Base-by-base conservation (phyloP, 768 basidiomycete genomes). In the Trametes gibbosa region DNA sequence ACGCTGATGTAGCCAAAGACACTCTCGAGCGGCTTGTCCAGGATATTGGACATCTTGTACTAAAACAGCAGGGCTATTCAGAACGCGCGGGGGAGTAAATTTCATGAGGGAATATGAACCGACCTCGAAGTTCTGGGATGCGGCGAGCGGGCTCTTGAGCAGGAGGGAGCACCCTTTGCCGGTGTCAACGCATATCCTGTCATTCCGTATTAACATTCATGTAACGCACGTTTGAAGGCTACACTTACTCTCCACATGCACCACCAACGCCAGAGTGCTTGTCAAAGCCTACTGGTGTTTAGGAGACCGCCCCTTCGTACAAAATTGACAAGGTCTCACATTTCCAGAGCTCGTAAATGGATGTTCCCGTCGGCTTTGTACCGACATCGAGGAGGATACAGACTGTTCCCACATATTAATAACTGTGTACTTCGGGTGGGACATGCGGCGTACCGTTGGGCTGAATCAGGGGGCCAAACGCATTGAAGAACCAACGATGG, bases 401-500 rank as follows among this genome's bases (percentile, higher is more conserved):
- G 52, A 97, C 92, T 88, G 53, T 0, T 21, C n/a, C 54, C 47
- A 19, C 6, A 39, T 17, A 63, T 35, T 49, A 39, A 46, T 23
- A 17, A 34, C 17, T 24, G 25, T 9, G 48, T 13, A 41, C 8
- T 34, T 41, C 21, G 48, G 29, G 17, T 53, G 12, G 6, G 8
- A 41, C 32, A 23, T 43, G 16, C 35, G 53, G 58, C 75, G 34
- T 50, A 87, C 89, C 89, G 66, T 94, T 92, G 39, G 94, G 89
- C 62, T 86, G 84, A 66, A 96, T 82, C 56, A 95, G 77, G 24
- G 94, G 92, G 21, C 91, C 90, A 63, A 96, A 91, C 0, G 92
- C 95, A 68, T 97, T 97, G 82, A 97, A 96, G 80, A 96, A 96
- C 95, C 95, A 97, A 19, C 95, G 83, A 68, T 97, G 94, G 66